Conservation (phyloP, 108 stramenopile species). For the Schizochytrium sp. region DNA sequence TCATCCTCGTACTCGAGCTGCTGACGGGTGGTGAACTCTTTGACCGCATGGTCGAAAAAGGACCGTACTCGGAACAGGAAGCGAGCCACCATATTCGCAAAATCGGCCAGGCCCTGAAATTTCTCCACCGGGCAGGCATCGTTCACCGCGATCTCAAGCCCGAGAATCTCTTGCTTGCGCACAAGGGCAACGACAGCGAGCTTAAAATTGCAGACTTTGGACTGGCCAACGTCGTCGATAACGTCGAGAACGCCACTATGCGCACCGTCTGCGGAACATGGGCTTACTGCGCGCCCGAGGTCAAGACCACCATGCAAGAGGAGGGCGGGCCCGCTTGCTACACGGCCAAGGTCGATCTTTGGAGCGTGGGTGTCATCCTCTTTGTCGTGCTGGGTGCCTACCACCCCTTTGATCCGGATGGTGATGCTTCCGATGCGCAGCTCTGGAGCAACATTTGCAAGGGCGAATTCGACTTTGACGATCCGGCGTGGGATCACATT, state of each 20-base stretch:
- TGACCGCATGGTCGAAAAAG: conserved; percentile 72
- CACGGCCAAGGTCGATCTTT: conserved; percentile 27
- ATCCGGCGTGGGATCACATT: conserved; percentile 12
- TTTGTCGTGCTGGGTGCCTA: conserved; percentile 31
- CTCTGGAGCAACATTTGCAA: conserved; percentile 22
- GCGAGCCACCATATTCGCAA: conserved; percentile 25
- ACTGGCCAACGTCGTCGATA: conserved; percentile 73
- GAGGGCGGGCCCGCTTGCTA: conserved; percentile 11
- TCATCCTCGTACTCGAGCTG: conserved; percentile 69
- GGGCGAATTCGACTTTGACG: conserved; percentile 26
- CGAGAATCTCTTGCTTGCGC: conserved; percentile 27
- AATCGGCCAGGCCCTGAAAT: conserved; percentile 19
- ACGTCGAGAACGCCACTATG: conserved; percentile 40
- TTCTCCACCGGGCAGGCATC: conserved; percentile 19
- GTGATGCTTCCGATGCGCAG: background rate
- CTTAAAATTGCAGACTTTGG: conserved; percentile 99
- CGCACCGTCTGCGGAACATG: conserved; percentile 32
- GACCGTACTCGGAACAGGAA: conserved; percentile 66
- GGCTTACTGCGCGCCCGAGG: conserved; percentile 39
- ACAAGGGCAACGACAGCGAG: conserved; percentile 42
- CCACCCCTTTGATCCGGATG: conserved; percentile 28
- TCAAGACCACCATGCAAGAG: background rate
- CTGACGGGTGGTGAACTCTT: conserved; percentile 80
- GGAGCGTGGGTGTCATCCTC: conserved; percentile 32
- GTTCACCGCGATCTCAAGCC: conserved; percentile 35